phyloP scores from a whole-genome alignment of 768 basidiomycete species.

The Lactifluus piperatus region DNA sequence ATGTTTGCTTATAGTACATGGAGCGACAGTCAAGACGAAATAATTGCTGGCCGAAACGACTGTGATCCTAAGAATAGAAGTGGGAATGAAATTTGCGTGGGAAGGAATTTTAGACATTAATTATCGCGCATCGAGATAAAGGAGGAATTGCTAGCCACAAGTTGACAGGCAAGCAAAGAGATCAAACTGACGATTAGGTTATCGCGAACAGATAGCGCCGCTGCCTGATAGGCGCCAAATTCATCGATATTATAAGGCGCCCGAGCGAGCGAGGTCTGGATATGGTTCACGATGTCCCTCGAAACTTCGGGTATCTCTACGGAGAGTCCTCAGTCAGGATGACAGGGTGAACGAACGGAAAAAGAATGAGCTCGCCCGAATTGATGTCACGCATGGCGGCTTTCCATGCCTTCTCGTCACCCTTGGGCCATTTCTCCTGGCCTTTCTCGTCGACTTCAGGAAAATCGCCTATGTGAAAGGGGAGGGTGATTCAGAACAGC shows the following conservation, averaged over 20 bases:
- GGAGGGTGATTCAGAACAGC: background rate
- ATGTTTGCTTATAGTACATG: background rate
- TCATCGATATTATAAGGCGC: constrained; percentile 85
- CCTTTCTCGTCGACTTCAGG: constrained; percentile 70
- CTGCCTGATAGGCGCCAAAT: constrained; percentile 86
- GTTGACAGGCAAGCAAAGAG: background rate
- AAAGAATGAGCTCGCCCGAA: constrained; percentile 34
- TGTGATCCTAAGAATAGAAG: background rate
- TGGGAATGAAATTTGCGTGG: background rate
- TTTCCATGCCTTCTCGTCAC: constrained; percentile 72
- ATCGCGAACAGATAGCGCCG: constrained; percentile 82
- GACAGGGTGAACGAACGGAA: background rate
- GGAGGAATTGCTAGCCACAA: background rate
- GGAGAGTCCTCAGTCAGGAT: background rate
- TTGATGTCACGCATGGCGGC: constrained; percentile 48
- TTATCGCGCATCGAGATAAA: background rate
- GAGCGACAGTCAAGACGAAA: background rate
- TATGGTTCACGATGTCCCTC: constrained; percentile 71
- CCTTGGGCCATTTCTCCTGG: constrained; percentile 79
- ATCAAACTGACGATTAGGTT: constrained; percentile 57
- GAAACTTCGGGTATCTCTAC: constrained; percentile 56
- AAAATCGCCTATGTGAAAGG: constrained; percentile 49
- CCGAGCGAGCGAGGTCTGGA: constrained; percentile 83
- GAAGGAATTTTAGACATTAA: background rate
- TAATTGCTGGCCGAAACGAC: background rate